Conservation (phyloP, 2,329 filamentous ascomycete genomes). For the Xylaria sp. region DNA sequence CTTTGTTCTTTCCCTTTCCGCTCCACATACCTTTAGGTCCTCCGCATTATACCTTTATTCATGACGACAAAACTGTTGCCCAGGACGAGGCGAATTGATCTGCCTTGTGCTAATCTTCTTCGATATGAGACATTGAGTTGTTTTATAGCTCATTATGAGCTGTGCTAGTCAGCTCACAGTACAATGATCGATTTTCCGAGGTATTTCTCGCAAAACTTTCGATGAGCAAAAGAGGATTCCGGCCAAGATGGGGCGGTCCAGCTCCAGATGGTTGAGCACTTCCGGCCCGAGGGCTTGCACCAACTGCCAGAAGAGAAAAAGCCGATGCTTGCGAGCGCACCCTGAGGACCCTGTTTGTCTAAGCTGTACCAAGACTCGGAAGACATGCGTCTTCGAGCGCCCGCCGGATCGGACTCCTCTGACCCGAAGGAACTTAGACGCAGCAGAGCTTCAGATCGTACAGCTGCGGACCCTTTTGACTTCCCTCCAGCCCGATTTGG, state of each 20-base stretch:
- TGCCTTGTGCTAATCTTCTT: not conserved
- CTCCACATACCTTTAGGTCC: not conserved
- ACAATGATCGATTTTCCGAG: not conserved
- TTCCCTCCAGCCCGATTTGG: too few species aligned
- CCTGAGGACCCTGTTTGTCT: slow-evolving; percentile 2
- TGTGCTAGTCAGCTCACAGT: not conserved
- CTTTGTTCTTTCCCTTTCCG: not conserved
- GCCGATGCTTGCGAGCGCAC: slow-evolving; percentile 20
- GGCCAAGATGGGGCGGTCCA: not conserved
- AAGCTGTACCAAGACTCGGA: too few species aligned
- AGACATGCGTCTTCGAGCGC: too few species aligned
- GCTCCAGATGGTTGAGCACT: slow-evolving; percentile 3
- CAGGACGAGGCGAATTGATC: not conserved
- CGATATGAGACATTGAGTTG: not conserved
- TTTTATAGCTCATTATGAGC: not conserved
- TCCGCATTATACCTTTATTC: not conserved
- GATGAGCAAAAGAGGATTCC: not conserved
- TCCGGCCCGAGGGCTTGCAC: slow-evolving; percentile 14
- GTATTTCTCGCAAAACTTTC: not conserved
- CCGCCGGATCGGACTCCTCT: too few species aligned
- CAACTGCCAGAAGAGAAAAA: slow-evolving; percentile 27
- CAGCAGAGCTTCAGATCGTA: too few species aligned
- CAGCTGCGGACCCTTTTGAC: too few species aligned
- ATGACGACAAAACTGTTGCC: not conserved
- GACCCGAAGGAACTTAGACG: too few species aligned